Base-by-base conservation (phyloP, 345 rosid genomes). In the Laguncularia racemosa region DNA sequence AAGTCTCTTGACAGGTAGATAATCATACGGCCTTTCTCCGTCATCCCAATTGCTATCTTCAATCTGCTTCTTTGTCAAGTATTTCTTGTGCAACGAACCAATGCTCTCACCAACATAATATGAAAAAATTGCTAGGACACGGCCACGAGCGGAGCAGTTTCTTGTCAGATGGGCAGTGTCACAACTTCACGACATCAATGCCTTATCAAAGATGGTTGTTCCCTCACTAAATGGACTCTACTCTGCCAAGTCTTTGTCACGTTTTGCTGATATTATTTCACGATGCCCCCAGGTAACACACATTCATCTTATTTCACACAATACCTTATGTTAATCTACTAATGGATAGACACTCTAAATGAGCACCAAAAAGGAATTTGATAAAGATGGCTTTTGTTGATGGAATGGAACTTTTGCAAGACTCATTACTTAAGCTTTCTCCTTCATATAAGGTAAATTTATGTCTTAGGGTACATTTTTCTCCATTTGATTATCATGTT, bases 161-260 rank as follows among this genome's bases (percentile, higher is more conserved):
- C 74, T 93, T 65, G 95, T 88, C 58, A 73, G 82, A 79, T 93
- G 99, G 97, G 97, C 92, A 38, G 72, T 82, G 60, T 85, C 84
- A 44, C 81, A 74, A 77, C 99, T 93, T 71, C 91, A 93, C 50
- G 97, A 89, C 65, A 89, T 89, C 1, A 84, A 93, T 66, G 83
- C 99, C 0, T 64, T 93, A 59, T 71, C 84, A 16, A 78, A 85
- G 71, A 93, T 93, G 99, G 90, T 85, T 59, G 99, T 89, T 59
- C 91, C 93, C 1, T 63, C 78, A 43, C 53, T 89, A 58, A 73
- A 78, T 0, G 87, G 97, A 68, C 70, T 73, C 13, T 85, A 82
- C 70, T 85, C 89, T 14, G 63, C 67, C 77, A 93, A 87, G 70
- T 82, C 99, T 2, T 64, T 93, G 64, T 93, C 99, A n/a, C 95